These are phyloP conservation scores for Dryadomyces quercivorus DNA, from an alignment of 2,329 filamentous ascomycete genomes.

Conservation along the genomic window DNA sequence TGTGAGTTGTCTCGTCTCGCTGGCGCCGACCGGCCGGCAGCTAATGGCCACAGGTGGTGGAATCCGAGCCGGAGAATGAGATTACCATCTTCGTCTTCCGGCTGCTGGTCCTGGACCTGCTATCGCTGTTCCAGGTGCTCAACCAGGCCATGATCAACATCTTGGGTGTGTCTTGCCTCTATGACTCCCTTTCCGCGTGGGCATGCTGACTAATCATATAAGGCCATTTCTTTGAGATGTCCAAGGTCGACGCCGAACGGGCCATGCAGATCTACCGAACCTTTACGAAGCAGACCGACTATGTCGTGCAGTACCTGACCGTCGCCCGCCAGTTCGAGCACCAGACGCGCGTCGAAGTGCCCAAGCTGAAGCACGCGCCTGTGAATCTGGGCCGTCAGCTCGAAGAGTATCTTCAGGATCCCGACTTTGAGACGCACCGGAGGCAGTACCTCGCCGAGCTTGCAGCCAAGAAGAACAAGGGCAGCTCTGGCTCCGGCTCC, in stretches of 20 bases:
- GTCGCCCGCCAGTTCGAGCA: constrained; percentile 83
- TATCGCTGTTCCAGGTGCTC: constrained; percentile 85
- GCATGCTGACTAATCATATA: background rate
- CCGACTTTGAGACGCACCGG: constrained; percentile 88
- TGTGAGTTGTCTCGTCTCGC: constrained; percentile 34
- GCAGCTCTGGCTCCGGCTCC: constrained; percentile 11
- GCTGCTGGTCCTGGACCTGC: constrained; percentile 75
- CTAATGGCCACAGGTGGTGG: constrained; percentile 49
- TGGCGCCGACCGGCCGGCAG: background rate
- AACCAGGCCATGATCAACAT: constrained; percentile 98
- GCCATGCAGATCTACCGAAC: constrained; percentile 85
- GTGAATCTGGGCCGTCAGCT: constrained; percentile 81
- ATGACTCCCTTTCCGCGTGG: constrained; percentile 7
- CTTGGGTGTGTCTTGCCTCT: constrained; percentile 48
- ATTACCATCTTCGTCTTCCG: constrained; percentile 92
- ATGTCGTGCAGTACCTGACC: constrained; percentile 80
- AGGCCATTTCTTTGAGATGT: constrained; percentile 99
- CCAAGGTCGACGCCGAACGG: constrained; percentile 80
- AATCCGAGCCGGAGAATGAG: constrained; percentile 85
- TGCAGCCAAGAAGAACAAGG: constrained; percentile 50
- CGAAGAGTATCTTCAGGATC: constrained; percentile 88
- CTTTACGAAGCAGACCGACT: constrained; percentile 85
- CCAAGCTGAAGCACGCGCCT: constrained; percentile 93
- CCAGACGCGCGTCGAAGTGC: constrained; percentile 84
- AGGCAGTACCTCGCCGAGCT: constrained; percentile 85